Evolutionary conservation across 495 filamentous ascomycete genomes (phyloP).

Genomic region (Tirmania nivea): DNA sequence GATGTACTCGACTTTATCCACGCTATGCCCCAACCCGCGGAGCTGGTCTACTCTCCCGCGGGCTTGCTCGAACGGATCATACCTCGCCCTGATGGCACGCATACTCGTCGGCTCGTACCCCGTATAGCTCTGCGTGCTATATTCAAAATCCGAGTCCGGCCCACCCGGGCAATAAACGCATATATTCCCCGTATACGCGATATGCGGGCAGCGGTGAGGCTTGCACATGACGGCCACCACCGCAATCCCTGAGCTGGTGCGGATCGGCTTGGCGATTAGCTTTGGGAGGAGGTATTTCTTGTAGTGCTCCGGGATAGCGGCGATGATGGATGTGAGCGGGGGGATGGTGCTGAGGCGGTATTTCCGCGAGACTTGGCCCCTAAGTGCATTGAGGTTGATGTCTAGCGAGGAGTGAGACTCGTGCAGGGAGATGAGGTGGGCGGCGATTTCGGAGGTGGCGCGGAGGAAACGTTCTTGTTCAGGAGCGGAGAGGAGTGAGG

Average conservation of each 20-base stretch:
- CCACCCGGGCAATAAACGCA: constrained; percentile 98
- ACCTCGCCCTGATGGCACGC: constrained; percentile 90
- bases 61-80: constrained; percentile 95
- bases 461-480: constrained; percentile 86
- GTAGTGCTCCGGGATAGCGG: constrained; percentile 91
- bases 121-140: constrained; percentile 94
- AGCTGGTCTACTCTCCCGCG: constrained; percentile 90
- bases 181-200: constrained; percentile 93
- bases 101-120: constrained; percentile 97
- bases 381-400: constrained; percentile 77
- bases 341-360: constrained; percentile 67
- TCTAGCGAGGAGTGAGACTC: constrained; percentile 57
- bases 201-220: constrained; percentile 91
- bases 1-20: constrained; percentile 98
- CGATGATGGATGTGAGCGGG: constrained; percentile 87
- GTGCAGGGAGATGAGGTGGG: constrained; percentile 76
- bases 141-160: constrained; percentile 94
- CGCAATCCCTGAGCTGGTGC: constrained; percentile 92
- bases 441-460: constrained; percentile 87
- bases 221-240: constrained; percentile 99
- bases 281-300: constrained; percentile 97
- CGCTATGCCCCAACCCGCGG: constrained; percentile 79
- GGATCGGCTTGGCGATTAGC: constrained; percentile 86
- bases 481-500: constrained; percentile 26
- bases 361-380: constrained; percentile 76